Conservation (phyloP, 805 yeast genomes). For the Saccharomycopsis sp. region DNA sequence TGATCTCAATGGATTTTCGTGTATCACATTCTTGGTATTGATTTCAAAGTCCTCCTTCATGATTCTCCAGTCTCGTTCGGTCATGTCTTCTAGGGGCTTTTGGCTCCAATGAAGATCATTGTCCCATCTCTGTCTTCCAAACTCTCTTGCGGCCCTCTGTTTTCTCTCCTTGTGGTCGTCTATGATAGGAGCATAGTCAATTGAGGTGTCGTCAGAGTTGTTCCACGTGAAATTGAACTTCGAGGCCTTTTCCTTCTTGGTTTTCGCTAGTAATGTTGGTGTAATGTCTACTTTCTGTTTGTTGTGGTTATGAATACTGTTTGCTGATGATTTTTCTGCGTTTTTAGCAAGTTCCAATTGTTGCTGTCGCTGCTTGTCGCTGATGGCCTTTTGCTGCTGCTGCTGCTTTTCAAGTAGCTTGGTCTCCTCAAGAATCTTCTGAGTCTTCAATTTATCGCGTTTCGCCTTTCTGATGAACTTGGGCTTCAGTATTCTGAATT, state of each 20-base stretch:
- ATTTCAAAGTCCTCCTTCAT: slow-evolving; percentile 74
- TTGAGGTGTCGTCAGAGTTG: slow-evolving; percentile 56
- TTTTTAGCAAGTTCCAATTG: neutral
- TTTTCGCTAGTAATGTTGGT: slow-evolving; percentile 18
- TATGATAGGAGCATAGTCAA: slow-evolving; percentile 34
- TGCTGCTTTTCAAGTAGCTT: neutral
- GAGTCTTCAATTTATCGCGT: slow-evolving; percentile 11
- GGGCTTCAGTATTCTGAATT: slow-evolving; percentile 9
- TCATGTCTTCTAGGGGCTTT: slow-evolving; percentile 61
- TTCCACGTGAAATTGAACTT: slow-evolving; percentile 69
- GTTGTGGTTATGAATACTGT: too few relatives aligned
- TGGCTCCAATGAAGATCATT: slow-evolving; percentile 51
- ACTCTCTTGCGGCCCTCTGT: slow-evolving; percentile 14
- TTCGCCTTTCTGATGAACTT: slow-evolving; percentile 18
- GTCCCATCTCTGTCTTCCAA: slow-evolving; percentile 20
- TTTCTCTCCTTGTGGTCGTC: slow-evolving; percentile 20
- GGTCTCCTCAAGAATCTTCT: neutral
- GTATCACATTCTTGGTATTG: slow-evolving; percentile 38
- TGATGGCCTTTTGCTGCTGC: neutral
- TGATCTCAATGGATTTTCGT: slow-evolving; percentile 52
- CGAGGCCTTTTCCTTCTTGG: slow-evolving; percentile 19
- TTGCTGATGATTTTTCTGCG: neutral
- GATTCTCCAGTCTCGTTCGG: slow-evolving; percentile 82
- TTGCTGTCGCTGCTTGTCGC: slow-evolving; percentile 3
- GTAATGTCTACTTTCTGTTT: slow-evolving; percentile 1